These are phyloP conservation scores for Trypanosoma mega DNA, from an alignment of 208 protist genomes.

Conservation along the genomic window DNA sequence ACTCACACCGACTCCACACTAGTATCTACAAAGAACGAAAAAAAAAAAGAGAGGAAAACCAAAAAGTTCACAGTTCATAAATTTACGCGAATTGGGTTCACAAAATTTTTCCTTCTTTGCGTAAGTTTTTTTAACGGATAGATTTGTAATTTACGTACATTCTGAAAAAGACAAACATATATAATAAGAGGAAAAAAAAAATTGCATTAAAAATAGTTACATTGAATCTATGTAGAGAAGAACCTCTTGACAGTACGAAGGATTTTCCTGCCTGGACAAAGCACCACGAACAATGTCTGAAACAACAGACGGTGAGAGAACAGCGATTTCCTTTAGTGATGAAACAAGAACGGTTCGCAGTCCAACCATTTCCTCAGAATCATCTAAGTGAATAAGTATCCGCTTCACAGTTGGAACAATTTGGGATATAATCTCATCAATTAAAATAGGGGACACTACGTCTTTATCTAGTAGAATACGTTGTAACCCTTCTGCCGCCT, in stretches of 20 bases:
- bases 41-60: background rate
- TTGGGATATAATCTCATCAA: conserved; percentile 65
- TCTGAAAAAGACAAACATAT: background rate
- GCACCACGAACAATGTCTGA: conserved; percentile 50
- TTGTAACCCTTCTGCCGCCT: conserved; percentile 41
- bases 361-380: conserved; percentile 66
- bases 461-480: conserved; percentile 25
- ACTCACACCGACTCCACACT: too few species aligned
- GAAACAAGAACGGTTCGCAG: conserved; percentile 42
- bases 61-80: too few species aligned
- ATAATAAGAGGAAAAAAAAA: conserved; percentile 10
- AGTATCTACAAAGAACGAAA: conserved; percentile 9
- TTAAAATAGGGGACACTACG: conserved; percentile 27
- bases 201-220: conserved; percentile 17
- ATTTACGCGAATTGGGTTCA: too few species aligned
- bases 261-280: conserved; percentile 47
- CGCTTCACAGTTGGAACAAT: conserved; percentile 69
- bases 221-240: conserved; percentile 41
- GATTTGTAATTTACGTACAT: background rate
- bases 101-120: conserved; percentile 10
- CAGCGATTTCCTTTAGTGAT: conserved; percentile 49
- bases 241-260: conserved; percentile 44
- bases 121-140: background rate
- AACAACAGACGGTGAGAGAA: conserved; percentile 58
- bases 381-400: conserved; percentile 84